A percentile compares a stretch with the other conserved stretches of the same genome.
Conservation (phyloP, 2,329 filamentous ascomycete species). For the Aspergillus arachidicola region DNA sequence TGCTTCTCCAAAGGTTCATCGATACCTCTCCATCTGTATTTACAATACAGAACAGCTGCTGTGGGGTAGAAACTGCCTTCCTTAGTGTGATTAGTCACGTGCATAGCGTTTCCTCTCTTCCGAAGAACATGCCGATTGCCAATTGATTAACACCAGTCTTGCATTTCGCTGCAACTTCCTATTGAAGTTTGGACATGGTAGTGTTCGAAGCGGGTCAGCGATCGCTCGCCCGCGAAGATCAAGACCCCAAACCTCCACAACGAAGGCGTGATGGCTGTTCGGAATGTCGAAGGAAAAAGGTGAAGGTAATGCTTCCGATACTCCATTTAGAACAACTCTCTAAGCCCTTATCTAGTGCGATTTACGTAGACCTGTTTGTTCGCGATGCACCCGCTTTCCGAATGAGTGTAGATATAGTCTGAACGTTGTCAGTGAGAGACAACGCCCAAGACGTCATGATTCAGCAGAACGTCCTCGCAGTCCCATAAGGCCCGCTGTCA, state of each 20-base stretch:
- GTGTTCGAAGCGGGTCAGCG: neutral
- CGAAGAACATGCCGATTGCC: neutral
- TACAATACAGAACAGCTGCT: neutral
- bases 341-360: slow-evolving; percentile 24
- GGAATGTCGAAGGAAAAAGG: slow-evolving; percentile 34
- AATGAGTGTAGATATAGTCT: slow-evolving; percentile 28
- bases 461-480: slow-evolving; percentile 1
- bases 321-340: no score
- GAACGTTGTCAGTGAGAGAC: slow-evolving; percentile 21
- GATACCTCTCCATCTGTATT: neutral
- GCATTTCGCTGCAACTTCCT: neutral
- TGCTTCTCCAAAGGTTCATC: neutral
- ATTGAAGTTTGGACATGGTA: neutral
- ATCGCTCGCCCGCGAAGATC: neutral
- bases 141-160: neutral
- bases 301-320: slow-evolving; percentile 23
- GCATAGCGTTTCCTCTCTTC: neutral
- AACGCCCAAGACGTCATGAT: slow-evolving; percentile 1
- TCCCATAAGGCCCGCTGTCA: neutral
- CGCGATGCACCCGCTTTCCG: slow-evolving; percentile 29
- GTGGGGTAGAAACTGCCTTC: neutral
- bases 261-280: slow-evolving; percentile 35
- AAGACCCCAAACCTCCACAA: neutral
- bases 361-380: slow-evolving; percentile 27
- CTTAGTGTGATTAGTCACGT: neutral